A percentile compares a stretch with the other conserved stretches of the same genome.
phyloP scores from a whole-genome alignment of 192 early-diverging fungal species.

The Coemansia sp. region DNA sequence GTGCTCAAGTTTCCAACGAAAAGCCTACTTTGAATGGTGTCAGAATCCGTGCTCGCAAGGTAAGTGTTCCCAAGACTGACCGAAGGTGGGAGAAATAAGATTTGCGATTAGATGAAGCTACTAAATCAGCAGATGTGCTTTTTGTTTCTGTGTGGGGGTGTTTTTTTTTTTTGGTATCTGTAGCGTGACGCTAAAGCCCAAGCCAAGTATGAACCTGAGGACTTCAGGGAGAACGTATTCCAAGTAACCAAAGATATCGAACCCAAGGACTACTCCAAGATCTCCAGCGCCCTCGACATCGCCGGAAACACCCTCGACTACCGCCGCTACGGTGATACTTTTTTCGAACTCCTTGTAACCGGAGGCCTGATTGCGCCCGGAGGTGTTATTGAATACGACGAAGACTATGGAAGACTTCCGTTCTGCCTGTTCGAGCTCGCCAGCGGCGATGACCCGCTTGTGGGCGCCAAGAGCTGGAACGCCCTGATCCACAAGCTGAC shows the following conservation, averaged over 20 bases:
- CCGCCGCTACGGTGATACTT: conserved; percentile 90
- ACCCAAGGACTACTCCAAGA: conserved; percentile 66
- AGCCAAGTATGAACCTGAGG: conserved; percentile 70
- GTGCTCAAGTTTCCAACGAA: conserved; percentile 50
- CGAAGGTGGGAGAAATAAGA: too few species aligned
- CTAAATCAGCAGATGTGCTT: neutral
- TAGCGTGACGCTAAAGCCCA: conserved; percentile 63
- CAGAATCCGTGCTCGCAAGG: conserved; percentile 51
- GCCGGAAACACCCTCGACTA: conserved; percentile 88
- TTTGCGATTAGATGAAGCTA: too few species aligned
- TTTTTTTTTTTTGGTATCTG: neutral
- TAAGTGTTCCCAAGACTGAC: conserved; percentile 10
- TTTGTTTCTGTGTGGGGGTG: neutral
- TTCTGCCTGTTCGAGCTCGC: conserved; percentile 64
- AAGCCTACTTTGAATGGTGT: conserved; percentile 57
- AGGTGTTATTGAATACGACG: conserved; percentile 58
- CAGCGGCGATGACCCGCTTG: conserved; percentile 44
- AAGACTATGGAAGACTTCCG: conserved; percentile 73
- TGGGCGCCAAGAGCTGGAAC: conserved; percentile 71
- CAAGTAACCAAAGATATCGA: conserved; percentile 56
- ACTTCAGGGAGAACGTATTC: conserved; percentile 45
- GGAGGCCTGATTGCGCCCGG: conserved; percentile 78
- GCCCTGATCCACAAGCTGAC: conserved; percentile 88
- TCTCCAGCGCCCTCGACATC: conserved; percentile 72
- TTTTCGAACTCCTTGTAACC: conserved; percentile 91